These are phyloP conservation scores for Apiospora hydei DNA, from an alignment of 2,329 filamentous ascomycete genomes.

Conservation along the genomic window DNA sequence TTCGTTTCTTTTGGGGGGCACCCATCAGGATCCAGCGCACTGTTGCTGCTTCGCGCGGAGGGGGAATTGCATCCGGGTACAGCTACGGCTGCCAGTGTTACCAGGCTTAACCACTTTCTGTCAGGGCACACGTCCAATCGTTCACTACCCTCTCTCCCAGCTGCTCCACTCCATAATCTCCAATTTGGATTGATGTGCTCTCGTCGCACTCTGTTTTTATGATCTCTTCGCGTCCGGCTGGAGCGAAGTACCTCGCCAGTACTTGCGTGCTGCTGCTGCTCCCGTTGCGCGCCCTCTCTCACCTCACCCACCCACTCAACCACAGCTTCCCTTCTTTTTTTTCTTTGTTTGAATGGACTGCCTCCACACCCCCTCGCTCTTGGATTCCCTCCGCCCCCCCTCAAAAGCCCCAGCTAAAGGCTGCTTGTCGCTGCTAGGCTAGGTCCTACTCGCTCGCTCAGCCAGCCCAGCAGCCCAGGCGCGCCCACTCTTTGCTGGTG, in stretches of 20 bases:
- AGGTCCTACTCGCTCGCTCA: not conserved
- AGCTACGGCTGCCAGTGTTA: constrained; percentile 35
- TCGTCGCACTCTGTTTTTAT: not conserved
- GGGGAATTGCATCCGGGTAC: constrained; percentile 29
- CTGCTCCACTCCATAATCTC: constrained; percentile 16
- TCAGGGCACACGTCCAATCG: constrained; percentile 32
- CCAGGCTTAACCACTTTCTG: constrained; percentile 36
- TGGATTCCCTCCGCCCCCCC: not conserved
- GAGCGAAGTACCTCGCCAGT: not conserved
- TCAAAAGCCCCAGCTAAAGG: constrained; percentile 12
- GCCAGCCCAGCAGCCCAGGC: constrained; percentile 12
- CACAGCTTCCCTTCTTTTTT: not conserved
- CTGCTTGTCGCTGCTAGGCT: not conserved
- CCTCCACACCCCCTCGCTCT: constrained; percentile 31
- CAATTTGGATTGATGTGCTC: constrained; percentile 18
- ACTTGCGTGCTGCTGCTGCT: not conserved
- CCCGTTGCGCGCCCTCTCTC: not conserved
- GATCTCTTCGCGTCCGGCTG: constrained; percentile 29
- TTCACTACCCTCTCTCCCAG: constrained; percentile 9
- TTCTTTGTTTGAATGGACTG: constrained; percentile 11
- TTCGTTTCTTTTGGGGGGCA: not conserved
- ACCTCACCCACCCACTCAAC: not conserved
- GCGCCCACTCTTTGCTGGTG: not conserved
- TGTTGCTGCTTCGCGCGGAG: constrained; percentile 22
- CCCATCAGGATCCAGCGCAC: constrained; percentile 19